Percentiles rank a stretch among this genome's conserved stretches.
Conservation (phyloP, 228 moss, liverwort and hornwort genomes). For the Sphagnum fallax region DNA sequence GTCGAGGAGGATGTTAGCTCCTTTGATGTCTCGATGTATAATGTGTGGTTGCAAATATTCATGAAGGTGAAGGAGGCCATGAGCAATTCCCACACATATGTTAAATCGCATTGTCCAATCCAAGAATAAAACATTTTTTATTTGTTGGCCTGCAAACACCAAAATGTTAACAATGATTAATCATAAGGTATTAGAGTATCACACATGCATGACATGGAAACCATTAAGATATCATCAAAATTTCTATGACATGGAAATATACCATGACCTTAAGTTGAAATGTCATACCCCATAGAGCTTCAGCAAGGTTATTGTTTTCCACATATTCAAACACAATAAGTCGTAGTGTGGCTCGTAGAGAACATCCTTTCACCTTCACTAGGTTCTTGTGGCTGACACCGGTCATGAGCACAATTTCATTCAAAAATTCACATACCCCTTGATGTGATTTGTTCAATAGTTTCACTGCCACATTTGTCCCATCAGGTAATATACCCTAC, state of each 20-base stretch:
- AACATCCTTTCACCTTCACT: slow-evolving; percentile 2
- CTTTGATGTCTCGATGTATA: slow-evolving; percentile 4
- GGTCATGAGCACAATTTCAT: not conserved
- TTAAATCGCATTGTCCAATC: slow-evolving; percentile 1
- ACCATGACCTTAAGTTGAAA: not conserved
- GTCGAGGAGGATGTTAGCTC: not conserved
- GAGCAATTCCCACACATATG: slow-evolving; percentile 2
- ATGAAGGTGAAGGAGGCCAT: not conserved
- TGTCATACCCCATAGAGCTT: slow-evolving; percentile 3
- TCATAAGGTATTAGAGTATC: not conserved
- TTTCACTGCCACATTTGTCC: not conserved
- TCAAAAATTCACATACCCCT: not conserved
- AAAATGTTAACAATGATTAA: not conserved
- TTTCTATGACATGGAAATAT: not conserved
- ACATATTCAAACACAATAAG: slow-evolving; percentile 1
- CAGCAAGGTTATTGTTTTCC: slow-evolving; percentile 1
- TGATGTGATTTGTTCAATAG: not conserved
- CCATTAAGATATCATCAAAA: no score
- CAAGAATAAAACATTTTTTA: not conserved
- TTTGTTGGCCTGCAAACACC: not conserved
- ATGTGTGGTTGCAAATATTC: not conserved
- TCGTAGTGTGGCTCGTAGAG: not conserved
- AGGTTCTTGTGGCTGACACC: not conserved
- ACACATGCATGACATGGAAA: not conserved
- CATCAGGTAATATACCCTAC: not conserved